These are phyloP conservation scores for Rhamnella rubrinervis DNA, from an alignment of 331 rosid genomes.

Conservation along the genomic window DNA sequence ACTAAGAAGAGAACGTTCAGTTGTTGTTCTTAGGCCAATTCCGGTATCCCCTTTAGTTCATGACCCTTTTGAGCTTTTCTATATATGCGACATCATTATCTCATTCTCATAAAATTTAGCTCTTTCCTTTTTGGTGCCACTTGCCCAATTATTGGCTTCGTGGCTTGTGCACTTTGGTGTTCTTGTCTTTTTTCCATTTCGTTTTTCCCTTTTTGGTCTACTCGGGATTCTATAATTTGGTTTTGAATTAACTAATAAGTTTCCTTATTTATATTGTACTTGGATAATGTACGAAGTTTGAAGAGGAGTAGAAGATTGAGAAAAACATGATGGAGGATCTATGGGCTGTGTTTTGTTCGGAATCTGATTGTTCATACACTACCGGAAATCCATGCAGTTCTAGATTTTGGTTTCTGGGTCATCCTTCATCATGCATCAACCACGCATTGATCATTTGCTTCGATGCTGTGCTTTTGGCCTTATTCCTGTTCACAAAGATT, in stretches of 20 bases:
- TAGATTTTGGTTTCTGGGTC: slow-evolving; percentile 26
- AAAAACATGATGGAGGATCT: slow-evolving; percentile 38
- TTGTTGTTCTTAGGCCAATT: no score
- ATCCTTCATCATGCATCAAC: slow-evolving; percentile 58
- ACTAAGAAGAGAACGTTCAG: no score
- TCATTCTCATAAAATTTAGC: no score
- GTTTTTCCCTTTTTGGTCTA: no score
- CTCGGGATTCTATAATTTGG: no score
- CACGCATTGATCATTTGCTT: slow-evolving; percentile 51
- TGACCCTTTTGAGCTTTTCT: no score
- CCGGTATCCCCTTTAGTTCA: no score
- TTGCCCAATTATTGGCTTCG: no score
- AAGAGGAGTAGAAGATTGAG: slow-evolving; percentile 12
- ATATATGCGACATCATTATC: no score
- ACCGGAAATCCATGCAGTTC: slow-evolving; percentile 23
- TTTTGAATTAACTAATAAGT: background rate
- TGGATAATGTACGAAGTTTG: slow-evolving; percentile 11
- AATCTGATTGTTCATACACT: slow-evolving; percentile 30
- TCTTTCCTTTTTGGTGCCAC: no score
- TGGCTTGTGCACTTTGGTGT: no score
- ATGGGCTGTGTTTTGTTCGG: slow-evolving; percentile 51
- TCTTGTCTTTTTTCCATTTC: no score
- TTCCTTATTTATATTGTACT: background rate
- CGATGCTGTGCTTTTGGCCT: slow-evolving; percentile 42
- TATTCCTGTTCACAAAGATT: slow-evolving; percentile 40